Evolutionary conservation across 129 eudicot genomes (phyloP), one percentile per base, ranked within the genome.

Genomic region (Flaveria brownii): DNA sequence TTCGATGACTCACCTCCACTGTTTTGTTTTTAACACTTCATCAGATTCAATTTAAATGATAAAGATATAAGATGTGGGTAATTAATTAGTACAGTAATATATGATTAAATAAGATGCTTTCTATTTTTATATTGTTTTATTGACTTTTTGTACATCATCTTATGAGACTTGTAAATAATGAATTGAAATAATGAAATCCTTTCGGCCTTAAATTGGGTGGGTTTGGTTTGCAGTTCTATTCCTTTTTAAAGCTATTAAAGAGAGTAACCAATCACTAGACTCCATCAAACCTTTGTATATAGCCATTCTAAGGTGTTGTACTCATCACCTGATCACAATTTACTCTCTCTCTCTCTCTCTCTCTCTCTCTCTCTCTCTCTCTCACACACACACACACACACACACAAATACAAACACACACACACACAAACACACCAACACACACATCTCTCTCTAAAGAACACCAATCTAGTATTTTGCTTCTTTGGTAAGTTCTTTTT

Each of bases 391-490:
- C 26, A 25, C 26, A 25, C 26, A 25, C 26, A 25, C 26, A 25
- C 26, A 25, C 1, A 25, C 26, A 25, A 1, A 2, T 4, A 30
- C 39, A 54, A 26, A 55, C 61, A 55, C 61, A 17, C 61, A 55
- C 61, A 1, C 61, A 17, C 11, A n/a, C 25, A 20, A 6, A 22
- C 42, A 13, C 41, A 20, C 22, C 22, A 20, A 20, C 22, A 22
- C 28, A 22, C 18, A 6, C 18, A 6, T 61, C 42, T 61, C 41
- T 60, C 30, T 57, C 15, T 28, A 30, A 68, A 69, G 75, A 79
- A 79, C 77, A 71, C 73, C 56, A 62, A 79, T 79, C 70, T 67
- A 47, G 68, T 55, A 71, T 68, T 73, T 80, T 65, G 79, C 83
- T 67, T 68, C 76, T 68, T 68, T 56, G 5, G 80, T 74, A 74